Conservation (phyloP, 345 rosid species). For the Adansonia digitata region DNA sequence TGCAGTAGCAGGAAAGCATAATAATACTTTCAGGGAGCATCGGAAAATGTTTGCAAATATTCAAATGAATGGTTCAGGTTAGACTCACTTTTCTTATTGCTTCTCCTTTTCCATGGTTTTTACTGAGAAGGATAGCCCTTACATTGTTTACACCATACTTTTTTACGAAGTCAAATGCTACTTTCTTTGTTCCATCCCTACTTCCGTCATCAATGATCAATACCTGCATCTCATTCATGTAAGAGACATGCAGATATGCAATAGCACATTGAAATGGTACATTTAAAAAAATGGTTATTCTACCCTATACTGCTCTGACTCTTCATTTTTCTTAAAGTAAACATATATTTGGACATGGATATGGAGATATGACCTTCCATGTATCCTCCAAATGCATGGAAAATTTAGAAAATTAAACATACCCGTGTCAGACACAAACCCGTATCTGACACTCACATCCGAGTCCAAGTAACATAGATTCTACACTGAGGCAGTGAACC, state of each 20-base stretch:
- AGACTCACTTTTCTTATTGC: conserved; percentile 96
- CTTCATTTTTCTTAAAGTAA: too few relatives aligned
- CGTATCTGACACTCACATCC: too few relatives aligned
- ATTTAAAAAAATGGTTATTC: background rate
- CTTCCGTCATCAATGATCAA: conserved; percentile 95
- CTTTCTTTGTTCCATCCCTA: conserved; percentile 74
- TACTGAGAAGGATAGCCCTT: conserved; percentile 83
- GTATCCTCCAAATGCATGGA: too few relatives aligned
- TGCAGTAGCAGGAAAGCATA: conserved; percentile 1
- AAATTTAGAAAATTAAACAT: too few relatives aligned
- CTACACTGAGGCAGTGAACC: conserved; percentile 1
- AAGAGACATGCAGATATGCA: background rate
- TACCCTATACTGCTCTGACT: too few relatives aligned
- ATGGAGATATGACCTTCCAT: too few relatives aligned
- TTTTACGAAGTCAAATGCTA: conserved; percentile 74
- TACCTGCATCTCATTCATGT: conserved; percentile 40
- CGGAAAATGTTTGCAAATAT: background rate
- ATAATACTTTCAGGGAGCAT: conserved; percentile 10
- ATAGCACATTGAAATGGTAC: background rate
- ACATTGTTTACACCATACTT: conserved; percentile 70
- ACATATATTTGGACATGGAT: too few relatives aligned
- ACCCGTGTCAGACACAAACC: too few relatives aligned
- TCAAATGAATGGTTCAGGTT: conserved; percentile 12
- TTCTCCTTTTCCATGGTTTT: conserved; percentile 98
- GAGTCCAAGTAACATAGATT: too few relatives aligned